phyloP scores from a whole-genome alignment of 495 filamentous ascomycete species.

The Penicillium parvum region DNA sequence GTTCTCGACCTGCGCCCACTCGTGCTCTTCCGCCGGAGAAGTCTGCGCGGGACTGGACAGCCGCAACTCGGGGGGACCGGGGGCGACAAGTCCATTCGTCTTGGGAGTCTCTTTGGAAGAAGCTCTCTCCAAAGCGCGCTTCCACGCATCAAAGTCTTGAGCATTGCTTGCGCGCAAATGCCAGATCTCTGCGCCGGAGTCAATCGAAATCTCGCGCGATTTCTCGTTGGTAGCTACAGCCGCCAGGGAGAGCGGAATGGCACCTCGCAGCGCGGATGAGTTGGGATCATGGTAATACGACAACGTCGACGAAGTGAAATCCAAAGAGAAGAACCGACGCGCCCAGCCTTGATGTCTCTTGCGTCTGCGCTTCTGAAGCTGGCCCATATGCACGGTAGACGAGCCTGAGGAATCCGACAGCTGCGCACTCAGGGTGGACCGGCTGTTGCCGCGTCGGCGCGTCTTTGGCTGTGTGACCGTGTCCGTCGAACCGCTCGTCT shows the following conservation, averaged over 20 bases:
- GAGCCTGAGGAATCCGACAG: slow-evolving; percentile 22
- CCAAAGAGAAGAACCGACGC: slow-evolving; percentile 87
- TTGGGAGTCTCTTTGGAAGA: slow-evolving; percentile 37
- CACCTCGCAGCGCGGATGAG: slow-evolving; percentile 82
- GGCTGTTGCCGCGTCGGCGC: slow-evolving; percentile 35
- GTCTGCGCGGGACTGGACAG: slow-evolving; percentile 28
- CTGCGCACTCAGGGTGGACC: slow-evolving; percentile 25
- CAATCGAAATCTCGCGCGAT: slow-evolving; percentile 87
- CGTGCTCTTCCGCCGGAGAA: slow-evolving; percentile 58
- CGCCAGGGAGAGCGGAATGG: slow-evolving; percentile 86
- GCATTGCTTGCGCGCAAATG: slow-evolving; percentile 80
- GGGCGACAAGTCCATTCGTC: slow-evolving; percentile 10
- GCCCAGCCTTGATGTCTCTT: slow-evolving; percentile 94
- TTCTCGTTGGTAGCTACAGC: slow-evolving; percentile 84
- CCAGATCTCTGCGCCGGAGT: slow-evolving; percentile 96
- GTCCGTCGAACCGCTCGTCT: slow-evolving; percentile 26
- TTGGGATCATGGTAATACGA: slow-evolving; percentile 95
- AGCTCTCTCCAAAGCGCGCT: slow-evolving; percentile 75
- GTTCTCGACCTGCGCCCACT: slow-evolving; percentile 80
- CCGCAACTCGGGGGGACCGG: slow-evolving; percentile 27
- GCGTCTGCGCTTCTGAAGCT: slow-evolving; percentile 80
- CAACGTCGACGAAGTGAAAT: slow-evolving; percentile 84
- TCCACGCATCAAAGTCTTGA: slow-evolving; percentile 85
- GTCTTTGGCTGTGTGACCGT: slow-evolving; percentile 26
- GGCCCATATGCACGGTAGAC: slow-evolving; percentile 61